Evolutionary conservation across 805 yeast genomes (phyloP), one percentile per base, ranked within the genome.

Genomic region (Suhomyces sp.): DNA sequence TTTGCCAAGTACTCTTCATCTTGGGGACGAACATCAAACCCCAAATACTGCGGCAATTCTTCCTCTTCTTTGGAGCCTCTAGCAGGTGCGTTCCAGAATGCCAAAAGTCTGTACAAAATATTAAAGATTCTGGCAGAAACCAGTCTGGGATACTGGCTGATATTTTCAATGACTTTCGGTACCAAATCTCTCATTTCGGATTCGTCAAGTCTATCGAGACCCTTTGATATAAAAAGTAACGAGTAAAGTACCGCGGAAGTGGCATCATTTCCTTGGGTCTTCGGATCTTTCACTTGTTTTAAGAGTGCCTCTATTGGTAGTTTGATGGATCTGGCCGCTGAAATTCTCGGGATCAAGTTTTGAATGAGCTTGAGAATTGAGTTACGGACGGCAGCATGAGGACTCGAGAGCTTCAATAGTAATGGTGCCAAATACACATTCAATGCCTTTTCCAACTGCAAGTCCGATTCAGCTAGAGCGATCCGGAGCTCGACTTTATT

Each of bases 401-500:
- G 80, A 13, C 97, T 90, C 2, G 87, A 81, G 49, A 92, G 76
- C 65, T 93, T 93, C 56, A 92, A 72, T 35, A 93, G 70, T 26
- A 93, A 64, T 0, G 99, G 97, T 1, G 90, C 78, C 44, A 93
- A 74, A 62, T 87, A 93, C 0, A 81, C 68, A 9, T 77, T 75
- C 41, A 94, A 65, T 5, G 85, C 70, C 1, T 78, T 63, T 62
- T 87, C 85, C 51, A 91, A 79, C 61, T 87, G 87, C 2, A 69
- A 76, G 46, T 86, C 87, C 0, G 85, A 74, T 47, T 81, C 82
- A 0, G 97, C 89, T 42, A 93, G 71, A 1, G 96, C 93, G 17
- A 93, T 76, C 40, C 90, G 75, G 47, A 92, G 79, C 67, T 92
- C 97, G 1, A 89, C 97, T 64, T 85, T 87, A 61, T 85, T 84